Evolutionary conservation across 23 red algal genomes (phyloP).

Genomic region (Gracilaria vermiculophylla): DNA sequence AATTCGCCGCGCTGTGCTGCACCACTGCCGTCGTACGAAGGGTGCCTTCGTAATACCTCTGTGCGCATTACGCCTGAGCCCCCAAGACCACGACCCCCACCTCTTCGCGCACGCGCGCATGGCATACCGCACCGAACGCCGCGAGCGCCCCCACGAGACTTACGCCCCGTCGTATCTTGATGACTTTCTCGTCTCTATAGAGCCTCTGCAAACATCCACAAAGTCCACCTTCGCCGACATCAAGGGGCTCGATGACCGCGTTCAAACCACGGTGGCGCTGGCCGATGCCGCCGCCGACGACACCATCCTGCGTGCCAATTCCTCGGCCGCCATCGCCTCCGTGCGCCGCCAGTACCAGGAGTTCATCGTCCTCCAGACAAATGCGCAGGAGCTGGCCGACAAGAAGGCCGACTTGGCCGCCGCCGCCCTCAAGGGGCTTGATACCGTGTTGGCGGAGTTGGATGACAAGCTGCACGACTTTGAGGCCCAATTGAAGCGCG

Average conservation of each 20-base stretch:
- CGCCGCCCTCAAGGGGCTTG: constrained; percentile 44
- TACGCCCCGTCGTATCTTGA: constrained; percentile 36
- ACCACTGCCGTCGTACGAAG: no score
- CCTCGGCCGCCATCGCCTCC: constrained; percentile 3
- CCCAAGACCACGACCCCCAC: no score
- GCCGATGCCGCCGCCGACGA: constrained; percentile 12
- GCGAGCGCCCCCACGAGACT: not conserved
- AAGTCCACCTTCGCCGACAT: constrained; percentile 30
- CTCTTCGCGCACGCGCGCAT: not conserved
- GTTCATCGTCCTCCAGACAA: constrained; percentile 31
- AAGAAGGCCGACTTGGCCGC: constrained; percentile 65
- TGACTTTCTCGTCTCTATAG: constrained; percentile 41
- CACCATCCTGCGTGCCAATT: constrained; percentile 25
- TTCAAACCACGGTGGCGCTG: not conserved
- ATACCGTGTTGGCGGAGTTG: constrained; percentile 38
- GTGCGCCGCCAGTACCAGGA: constrained; percentile 58
- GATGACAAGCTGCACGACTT: constrained; percentile 79
- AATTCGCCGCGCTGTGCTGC: no score
- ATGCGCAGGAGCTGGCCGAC: constrained; percentile 35
- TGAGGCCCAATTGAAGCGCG: constrained; percentile 77
- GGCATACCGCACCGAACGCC: constrained; percentile 48
- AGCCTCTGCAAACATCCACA: constrained; percentile 26
- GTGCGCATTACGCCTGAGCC: no score
- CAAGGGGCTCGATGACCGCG: constrained; percentile 32
- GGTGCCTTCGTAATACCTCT: no score